phyloP scores from a whole-genome alignment of 108 stramenopile genomes.

The Licmophora abbreviata region DNA sequence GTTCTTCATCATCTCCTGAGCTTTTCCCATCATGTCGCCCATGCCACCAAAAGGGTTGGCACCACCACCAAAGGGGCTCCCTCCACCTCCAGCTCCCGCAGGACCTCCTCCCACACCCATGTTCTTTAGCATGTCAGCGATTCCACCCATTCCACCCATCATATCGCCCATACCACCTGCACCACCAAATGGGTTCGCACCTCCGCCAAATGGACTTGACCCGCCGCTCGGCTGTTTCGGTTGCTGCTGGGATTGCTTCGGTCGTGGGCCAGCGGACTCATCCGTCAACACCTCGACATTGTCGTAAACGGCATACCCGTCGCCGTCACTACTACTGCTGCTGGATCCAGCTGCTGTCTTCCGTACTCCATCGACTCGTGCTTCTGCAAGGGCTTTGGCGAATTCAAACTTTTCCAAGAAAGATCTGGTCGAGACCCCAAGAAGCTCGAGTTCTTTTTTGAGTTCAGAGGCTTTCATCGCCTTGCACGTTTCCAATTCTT shows the following conservation, averaged over 20 bases:
- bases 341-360: background rate
- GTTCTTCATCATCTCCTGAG: constrained; percentile 74
- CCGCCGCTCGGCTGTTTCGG: constrained; percentile 7
- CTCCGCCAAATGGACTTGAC: constrained; percentile 36
- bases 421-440: constrained; percentile 47
- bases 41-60: background rate
- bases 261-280: constrained; percentile 40
- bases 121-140: constrained; percentile 66
- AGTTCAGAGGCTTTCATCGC: constrained; percentile 50
- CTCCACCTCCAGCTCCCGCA: constrained; percentile 8
- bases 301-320: constrained; percentile 56
- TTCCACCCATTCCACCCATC: constrained; percentile 53
- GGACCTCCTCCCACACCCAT: constrained; percentile 46
- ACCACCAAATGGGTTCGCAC: constrained; percentile 27
- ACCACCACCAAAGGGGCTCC: constrained; percentile 17
- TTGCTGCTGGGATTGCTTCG: constrained; percentile 22
- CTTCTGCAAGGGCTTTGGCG: constrained; percentile 42
- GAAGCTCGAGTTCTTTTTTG: constrained; percentile 43
- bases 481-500: constrained; percentile 56
- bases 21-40: constrained; percentile 52
- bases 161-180: constrained; percentile 43
- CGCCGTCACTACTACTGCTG: constrained; percentile 29
- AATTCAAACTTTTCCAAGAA: constrained; percentile 63
- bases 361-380: constrained; percentile 41
- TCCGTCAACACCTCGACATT: constrained; percentile 79